phyloP scores from a whole-genome alignment of 495 filamentous ascomycete species.

The Penicillium lagena region DNA sequence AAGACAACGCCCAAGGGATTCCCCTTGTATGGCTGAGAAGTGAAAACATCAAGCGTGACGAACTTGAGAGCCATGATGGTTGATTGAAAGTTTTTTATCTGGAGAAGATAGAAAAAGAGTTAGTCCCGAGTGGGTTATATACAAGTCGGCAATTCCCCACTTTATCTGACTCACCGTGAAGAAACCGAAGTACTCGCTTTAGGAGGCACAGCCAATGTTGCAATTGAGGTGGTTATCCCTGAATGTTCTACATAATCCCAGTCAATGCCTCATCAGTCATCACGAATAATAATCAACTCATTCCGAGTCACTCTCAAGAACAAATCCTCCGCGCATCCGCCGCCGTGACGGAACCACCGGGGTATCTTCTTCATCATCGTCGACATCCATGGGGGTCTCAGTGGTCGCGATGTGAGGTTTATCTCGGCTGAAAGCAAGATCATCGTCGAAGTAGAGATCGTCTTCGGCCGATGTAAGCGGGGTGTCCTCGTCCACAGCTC shows the following conservation, averaged over 20 bases:
- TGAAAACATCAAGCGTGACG: constrained; percentile 41
- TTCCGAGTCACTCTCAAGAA: constrained; percentile 48
- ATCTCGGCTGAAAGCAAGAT: constrained; percentile 29
- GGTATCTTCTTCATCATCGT: constrained; percentile 24
- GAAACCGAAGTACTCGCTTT: too few species aligned
- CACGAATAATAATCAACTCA: constrained; percentile 15
- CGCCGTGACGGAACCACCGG: constrained; percentile 25
- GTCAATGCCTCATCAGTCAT: constrained; percentile 29
- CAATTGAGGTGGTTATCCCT: too few species aligned
- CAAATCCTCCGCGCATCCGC: constrained; percentile 39
- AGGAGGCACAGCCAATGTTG: too few species aligned
- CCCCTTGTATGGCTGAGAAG: constrained; percentile 28
- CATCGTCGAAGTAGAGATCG: constrained; percentile 33
- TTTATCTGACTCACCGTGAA: too few species aligned
- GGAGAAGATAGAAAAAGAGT: not conserved
- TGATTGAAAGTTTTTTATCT: not conserved
- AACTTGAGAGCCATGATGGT: constrained; percentile 27
- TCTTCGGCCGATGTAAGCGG: constrained; percentile 24
- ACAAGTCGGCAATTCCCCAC: too few species aligned
- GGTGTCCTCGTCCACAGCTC: constrained; percentile 18
- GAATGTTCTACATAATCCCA: constrained; percentile 3
- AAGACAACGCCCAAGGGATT: constrained; percentile 39
- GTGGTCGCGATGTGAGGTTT: not conserved
- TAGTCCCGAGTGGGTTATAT: too few species aligned
- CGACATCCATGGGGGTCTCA: constrained; percentile 3